Percentiles rank a stretch among this genome's conserved stretches.
Evolutionary conservation across 805 yeast genomes (phyloP).

Genomic region (Candida xiaguanensis): DNA sequence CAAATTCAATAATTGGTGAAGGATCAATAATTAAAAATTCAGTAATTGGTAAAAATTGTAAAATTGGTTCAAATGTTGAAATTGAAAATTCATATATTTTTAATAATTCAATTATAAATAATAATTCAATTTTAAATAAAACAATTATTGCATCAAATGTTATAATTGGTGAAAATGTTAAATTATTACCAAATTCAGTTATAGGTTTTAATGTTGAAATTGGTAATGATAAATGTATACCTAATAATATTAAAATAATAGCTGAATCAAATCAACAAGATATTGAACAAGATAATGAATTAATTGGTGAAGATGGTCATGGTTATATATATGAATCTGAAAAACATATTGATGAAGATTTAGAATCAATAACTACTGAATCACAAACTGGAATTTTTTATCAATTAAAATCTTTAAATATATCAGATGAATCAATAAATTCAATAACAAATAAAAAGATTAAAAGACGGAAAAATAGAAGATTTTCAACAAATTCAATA

Average conservation of each 20-base stretch:
- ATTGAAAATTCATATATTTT: slow-evolving; percentile 80
- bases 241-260: slow-evolving; percentile 50
- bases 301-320: slow-evolving; percentile 48
- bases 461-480: slow-evolving; percentile 29
- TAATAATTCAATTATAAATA: slow-evolving; percentile 76
- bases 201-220: slow-evolving; percentile 73
- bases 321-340: slow-evolving; percentile 48
- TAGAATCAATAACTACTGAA: slow-evolving; percentile 30
- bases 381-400: slow-evolving; percentile 43
- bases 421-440: slow-evolving; percentile 58
- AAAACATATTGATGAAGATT: slow-evolving; percentile 32
- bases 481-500: slow-evolving; percentile 34
- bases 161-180: slow-evolving; percentile 48
- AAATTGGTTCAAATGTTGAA: slow-evolving; percentile 71
- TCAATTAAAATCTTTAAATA: slow-evolving; percentile 43
- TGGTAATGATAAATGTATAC: slow-evolving; percentile 49
- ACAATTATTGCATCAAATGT: slow-evolving; percentile 72
- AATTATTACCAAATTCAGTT: slow-evolving; percentile 66
- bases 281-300: slow-evolving; percentile 27
- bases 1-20: slow-evolving; percentile 72
- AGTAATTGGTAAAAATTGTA: slow-evolving; percentile 82
- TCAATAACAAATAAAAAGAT: slow-evolving; percentile 45
- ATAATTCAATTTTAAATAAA: slow-evolving; percentile 53
- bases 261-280: slow-evolving; percentile 39
- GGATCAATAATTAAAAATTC: slow-evolving; percentile 63